Conservation (phyloP, 2,329 filamentous ascomycete species). For the Triangularia verruculosa region DNA sequence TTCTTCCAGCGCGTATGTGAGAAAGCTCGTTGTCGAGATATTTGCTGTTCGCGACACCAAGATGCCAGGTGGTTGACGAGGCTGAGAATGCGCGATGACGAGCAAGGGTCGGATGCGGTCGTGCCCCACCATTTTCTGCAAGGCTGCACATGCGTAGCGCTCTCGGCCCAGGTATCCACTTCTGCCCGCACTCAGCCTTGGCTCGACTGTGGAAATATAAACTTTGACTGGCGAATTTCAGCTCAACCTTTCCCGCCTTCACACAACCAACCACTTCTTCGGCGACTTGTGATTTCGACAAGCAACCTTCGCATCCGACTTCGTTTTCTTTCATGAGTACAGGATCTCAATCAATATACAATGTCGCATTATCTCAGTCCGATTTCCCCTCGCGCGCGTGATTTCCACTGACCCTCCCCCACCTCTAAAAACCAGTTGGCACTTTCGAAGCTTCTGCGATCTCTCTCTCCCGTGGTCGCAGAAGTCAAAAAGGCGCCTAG, state of each 20-base stretch:
- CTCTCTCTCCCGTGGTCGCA: conserved; percentile 61
- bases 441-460: conserved; percentile 90
- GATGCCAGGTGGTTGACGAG: conserved; percentile 24
- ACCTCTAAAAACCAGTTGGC: conserved; percentile 46
- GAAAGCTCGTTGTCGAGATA: background rate
- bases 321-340: background rate
- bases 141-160: conserved; percentile 3
- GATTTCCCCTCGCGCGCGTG: background rate
- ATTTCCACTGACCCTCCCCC: background rate
- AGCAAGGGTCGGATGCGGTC: conserved; percentile 1
- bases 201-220: conserved; percentile 19
- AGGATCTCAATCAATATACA: conserved; percentile 15
- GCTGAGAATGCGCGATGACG: conserved; percentile 11
- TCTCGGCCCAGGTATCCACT: background rate
- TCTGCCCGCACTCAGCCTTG: background rate
- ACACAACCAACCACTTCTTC: background rate
- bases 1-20: background rate
- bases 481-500: conserved; percentile 87
- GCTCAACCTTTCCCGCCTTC: conserved; percentile 22
- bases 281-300: background rate
- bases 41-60: conserved; percentile 1
- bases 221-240: conserved; percentile 9
- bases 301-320: background rate
- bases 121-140: conserved; percentile 3
- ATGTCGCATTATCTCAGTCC: background rate